Conservation (phyloP, 805 yeast species). For the Tetrapisispora nanseiensis region DNA sequence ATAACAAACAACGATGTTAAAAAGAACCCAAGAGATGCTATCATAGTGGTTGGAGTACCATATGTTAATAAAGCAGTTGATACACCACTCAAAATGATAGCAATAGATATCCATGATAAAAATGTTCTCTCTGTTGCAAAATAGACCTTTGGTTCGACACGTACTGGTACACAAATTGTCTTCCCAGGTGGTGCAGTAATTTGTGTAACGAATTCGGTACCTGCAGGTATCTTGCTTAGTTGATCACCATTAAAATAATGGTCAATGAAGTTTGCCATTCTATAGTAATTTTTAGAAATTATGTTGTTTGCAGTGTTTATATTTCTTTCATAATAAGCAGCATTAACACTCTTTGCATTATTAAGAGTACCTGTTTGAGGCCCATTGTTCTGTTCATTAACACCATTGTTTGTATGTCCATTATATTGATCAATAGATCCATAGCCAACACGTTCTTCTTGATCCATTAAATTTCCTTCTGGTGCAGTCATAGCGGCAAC, state of each 20-base stretch:
- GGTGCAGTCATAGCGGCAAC: conserved; percentile 24
- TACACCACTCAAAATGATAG: conserved; percentile 78
- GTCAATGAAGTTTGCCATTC: conserved; percentile 24
- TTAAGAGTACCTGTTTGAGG: conserved; percentile 1
- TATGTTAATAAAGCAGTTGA: conserved; percentile 79
- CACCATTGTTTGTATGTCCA: background rate
- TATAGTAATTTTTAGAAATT: conserved; percentile 16
- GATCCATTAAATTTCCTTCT: conserved; percentile 54
- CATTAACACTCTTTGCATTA: conserved; percentile 18
- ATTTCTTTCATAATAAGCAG: conserved; percentile 25
- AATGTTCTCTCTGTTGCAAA: conserved; percentile 96
- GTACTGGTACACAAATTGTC: conserved; percentile 80
- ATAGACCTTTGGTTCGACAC: conserved; percentile 98
- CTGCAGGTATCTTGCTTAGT: conserved; percentile 47
- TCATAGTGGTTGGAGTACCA: conserved; percentile 65
- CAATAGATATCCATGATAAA: conserved; percentile 86
- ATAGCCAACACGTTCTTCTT: conserved; percentile 57
- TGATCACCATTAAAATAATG: conserved; percentile 43
- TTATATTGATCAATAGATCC: conserved; percentile 27
- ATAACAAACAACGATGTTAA: conserved; percentile 68
- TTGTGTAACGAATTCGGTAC: conserved; percentile 50
- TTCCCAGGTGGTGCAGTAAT: conserved; percentile 81
- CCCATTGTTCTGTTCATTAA: background rate
- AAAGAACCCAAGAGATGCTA: conserved; percentile 83
- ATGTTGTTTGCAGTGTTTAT: conserved; percentile 15